These are phyloP conservation scores for Ophiocordyceps camponoti-leonardi DNA, from an alignment of 2,329 filamentous ascomycete genomes.

Conservation along the genomic window DNA sequence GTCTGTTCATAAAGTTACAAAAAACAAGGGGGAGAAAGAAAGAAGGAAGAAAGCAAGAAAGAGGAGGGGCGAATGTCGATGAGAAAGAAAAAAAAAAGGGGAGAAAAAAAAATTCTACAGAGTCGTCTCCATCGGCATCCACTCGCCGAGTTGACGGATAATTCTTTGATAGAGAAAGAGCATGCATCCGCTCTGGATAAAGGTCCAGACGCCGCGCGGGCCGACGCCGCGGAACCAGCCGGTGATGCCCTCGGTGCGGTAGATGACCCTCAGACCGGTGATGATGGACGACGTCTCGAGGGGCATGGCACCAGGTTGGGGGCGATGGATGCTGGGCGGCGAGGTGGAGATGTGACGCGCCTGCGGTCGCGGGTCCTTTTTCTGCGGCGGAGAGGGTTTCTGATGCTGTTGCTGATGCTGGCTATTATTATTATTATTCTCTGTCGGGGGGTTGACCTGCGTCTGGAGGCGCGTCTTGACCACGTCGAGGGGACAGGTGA, in stretches of 20 bases:
- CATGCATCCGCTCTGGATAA: conserved; percentile 94
- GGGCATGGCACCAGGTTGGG: conserved; percentile 58
- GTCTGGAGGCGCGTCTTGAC: conserved; percentile 96
- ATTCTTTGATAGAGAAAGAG: conserved; percentile 86
- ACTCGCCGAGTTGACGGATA: conserved; percentile 54
- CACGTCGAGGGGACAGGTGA: conserved; percentile 92
- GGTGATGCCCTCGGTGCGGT: conserved; percentile 69
- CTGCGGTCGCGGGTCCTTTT: conserved; percentile 26
- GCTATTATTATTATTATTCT: conserved; percentile 6
- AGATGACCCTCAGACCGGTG: conserved; percentile 72
- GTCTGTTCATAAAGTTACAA: neutral
- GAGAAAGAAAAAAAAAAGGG: conserved; percentile 3
- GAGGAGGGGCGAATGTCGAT: conserved; percentile 3
- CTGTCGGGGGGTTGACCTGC: conserved; percentile 41
- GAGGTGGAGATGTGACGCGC: conserved; percentile 75
- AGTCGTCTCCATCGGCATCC: conserved; percentile 15
- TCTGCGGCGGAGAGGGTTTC: neutral
- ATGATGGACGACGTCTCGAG: conserved; percentile 83
- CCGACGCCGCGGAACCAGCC: conserved; percentile 94
- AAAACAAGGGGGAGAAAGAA: neutral
- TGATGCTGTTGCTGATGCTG: neutral
- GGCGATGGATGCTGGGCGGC: conserved; percentile 69
- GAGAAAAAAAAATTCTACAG: neutral
- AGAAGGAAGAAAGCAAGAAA: too few relatives aligned
- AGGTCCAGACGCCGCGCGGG: conserved; percentile 88